phyloP scores from a whole-genome alignment of 345 rosid species.

The Euphorbia peplus region DNA sequence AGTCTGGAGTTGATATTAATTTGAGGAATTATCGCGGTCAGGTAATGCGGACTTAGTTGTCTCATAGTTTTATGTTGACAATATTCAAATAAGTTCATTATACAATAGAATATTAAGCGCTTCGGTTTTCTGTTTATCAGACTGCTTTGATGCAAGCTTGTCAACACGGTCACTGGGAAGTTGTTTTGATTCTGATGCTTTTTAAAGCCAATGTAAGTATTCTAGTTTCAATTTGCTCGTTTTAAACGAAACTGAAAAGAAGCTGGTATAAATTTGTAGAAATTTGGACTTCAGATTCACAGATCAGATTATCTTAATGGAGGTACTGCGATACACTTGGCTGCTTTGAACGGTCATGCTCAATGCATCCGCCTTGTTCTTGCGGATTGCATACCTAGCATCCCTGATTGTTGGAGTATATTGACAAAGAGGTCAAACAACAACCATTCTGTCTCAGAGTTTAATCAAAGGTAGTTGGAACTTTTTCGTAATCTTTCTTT shows the following conservation, averaged over 20 bases:
- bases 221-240: slow-evolving; percentile 4
- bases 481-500: slow-evolving; percentile 2
- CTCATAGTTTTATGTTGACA: neutral
- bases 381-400: slow-evolving; percentile 80
- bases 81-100: neutral
- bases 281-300: slow-evolving; percentile 55
- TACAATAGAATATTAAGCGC: neutral
- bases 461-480: slow-evolving; percentile 51
- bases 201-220: slow-evolving; percentile 84
- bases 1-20: slow-evolving; percentile 97
- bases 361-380: slow-evolving; percentile 85
- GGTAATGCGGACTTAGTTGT: slow-evolving; percentile 37
- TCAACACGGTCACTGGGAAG: slow-evolving; percentile 99
- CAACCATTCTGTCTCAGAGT: slow-evolving; percentile 41
- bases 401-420: slow-evolving; percentile 48
- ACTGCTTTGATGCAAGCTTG: slow-evolving; percentile 99
- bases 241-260: slow-evolving; percentile 10
- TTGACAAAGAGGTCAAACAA: slow-evolving; percentile 35
- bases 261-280: slow-evolving; percentile 17
- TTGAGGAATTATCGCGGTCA: slow-evolving; percentile 97
- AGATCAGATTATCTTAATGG: slow-evolving; percentile 91
- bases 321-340: slow-evolving; percentile 92
- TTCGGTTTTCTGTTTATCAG: slow-evolving; percentile 37
- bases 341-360: slow-evolving; percentile 89
- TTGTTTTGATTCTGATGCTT: slow-evolving; percentile 79